Evolutionary conservation across 164 flowering plant species (phyloP).

Genomic region (Magnolia officinalis): DNA sequence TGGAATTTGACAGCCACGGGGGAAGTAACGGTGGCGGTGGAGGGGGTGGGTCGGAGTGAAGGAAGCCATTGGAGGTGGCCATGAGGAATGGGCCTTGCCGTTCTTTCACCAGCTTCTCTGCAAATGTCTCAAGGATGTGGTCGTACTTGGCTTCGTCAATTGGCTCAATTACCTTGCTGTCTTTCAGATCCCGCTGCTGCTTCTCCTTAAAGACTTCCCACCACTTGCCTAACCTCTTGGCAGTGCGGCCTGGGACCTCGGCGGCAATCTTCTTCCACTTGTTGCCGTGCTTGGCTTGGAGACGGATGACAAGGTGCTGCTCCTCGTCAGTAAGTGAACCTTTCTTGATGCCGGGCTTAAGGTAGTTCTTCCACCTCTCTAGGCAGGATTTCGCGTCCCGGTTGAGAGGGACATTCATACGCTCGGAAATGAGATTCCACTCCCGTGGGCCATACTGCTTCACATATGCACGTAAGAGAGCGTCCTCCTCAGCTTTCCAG

Average conservation of each 20-base stretch:
- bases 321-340: slow-evolving; percentile 86
- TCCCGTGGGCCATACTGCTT: slow-evolving; percentile 83
- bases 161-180: slow-evolving; percentile 39
- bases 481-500: slow-evolving; percentile 86
- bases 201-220: slow-evolving; percentile 96
- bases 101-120: slow-evolving; percentile 81
- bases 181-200: slow-evolving; percentile 60
- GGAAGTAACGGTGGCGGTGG: slow-evolving; percentile 57
- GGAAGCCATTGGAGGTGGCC: slow-evolving; percentile 67
- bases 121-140: slow-evolving; percentile 74
- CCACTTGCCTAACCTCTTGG: slow-evolving; percentile 92
- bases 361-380: slow-evolving; percentile 94
- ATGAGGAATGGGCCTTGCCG: slow-evolving; percentile 40
- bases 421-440: slow-evolving; percentile 84
- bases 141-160: slow-evolving; percentile 72
- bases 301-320: slow-evolving; percentile 71
- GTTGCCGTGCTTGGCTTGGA: slow-evolving; percentile 90
- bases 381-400: slow-evolving; percentile 86
- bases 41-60: slow-evolving; percentile 43
- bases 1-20: slow-evolving; percentile 72
- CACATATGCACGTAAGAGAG: slow-evolving; percentile 72
- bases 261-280: slow-evolving; percentile 95
- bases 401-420: slow-evolving; percentile 69
- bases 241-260: slow-evolving; percentile 85
- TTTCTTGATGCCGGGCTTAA: slow-evolving; percentile 84